Conservation (phyloP, 2,329 filamentous ascomycete genomes). For the Aspergillus pseudonomiae region DNA sequence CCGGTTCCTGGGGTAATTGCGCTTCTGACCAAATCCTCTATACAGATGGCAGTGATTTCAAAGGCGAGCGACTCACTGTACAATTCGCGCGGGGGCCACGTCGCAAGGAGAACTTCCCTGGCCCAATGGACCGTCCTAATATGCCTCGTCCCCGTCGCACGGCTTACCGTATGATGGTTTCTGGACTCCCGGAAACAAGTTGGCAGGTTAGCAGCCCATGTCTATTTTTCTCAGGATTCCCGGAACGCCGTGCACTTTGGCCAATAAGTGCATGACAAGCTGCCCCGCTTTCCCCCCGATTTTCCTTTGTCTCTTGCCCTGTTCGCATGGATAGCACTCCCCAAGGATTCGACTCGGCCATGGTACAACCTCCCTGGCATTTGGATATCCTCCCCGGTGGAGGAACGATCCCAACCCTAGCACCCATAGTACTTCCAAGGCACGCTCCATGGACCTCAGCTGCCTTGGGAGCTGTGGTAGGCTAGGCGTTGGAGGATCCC, state of each 20-base stretch:
- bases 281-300: background rate
- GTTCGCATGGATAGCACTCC: background rate
- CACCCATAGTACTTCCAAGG: background rate
- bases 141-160: constrained; percentile 87
- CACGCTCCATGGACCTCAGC: background rate
- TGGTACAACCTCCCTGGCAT: background rate
- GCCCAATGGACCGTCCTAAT: constrained; percentile 63
- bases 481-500: constrained; percentile 5
- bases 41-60: constrained; percentile 93
- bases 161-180: constrained; percentile 94
- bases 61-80: constrained; percentile 95
- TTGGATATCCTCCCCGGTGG: constrained; percentile 2
- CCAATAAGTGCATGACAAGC: constrained; percentile 15
- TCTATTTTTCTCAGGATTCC: constrained; percentile 34
- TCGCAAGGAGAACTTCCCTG: constrained; percentile 66
- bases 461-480: constrained; percentile 5
- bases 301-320: background rate
- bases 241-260: constrained; percentile 23
- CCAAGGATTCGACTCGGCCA: constrained; percentile 2
- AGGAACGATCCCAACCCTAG: constrained; percentile 1
- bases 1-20: constrained; percentile 56
- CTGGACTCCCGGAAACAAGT: constrained; percentile 98
- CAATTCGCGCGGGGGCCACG: constrained; percentile 94
- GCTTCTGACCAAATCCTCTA: constrained; percentile 35
- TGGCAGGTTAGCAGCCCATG: constrained; percentile 89